These are phyloP conservation scores for Backusella tuberculispora DNA, from an alignment of 192 early-diverging fungal genomes.

Conservation along the genomic window DNA sequence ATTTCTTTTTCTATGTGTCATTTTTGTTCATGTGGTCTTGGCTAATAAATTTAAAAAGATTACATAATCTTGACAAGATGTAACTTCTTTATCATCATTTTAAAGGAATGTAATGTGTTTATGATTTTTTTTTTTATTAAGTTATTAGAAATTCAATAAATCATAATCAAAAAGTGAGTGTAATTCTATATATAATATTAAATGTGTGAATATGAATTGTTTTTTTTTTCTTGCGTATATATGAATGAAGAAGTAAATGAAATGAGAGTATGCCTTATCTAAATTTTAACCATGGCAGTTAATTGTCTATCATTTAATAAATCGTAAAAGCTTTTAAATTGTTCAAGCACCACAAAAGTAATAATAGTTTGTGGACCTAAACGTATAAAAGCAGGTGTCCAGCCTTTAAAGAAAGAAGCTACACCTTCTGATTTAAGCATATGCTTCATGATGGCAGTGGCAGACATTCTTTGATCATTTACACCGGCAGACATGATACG, in stretches of 20 bases:
- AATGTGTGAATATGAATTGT: not conserved
- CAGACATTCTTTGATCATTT: constrained; percentile 16
- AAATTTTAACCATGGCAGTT: constrained; percentile 3
- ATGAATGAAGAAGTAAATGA: not conserved
- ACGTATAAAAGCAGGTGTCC: constrained; percentile 79
- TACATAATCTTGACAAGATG: not conserved
- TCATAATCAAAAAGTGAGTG: not conserved
- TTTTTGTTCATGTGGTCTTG: not conserved
- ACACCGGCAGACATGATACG: constrained; percentile 72
- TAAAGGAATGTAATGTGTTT: too few species aligned
- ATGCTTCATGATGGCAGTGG: constrained; percentile 55
- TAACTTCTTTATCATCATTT: too few species aligned
- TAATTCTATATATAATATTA: not conserved
- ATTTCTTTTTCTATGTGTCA: not conserved
- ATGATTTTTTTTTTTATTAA: not conserved
- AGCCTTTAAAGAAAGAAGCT: constrained; percentile 77
- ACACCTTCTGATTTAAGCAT: constrained; percentile 59
- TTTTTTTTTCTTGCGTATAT: not conserved
- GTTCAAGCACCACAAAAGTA: constrained; percentile 81
- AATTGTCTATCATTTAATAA: constrained; percentile 6
- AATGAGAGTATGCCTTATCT: not conserved
- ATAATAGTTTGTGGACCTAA: constrained; percentile 83
- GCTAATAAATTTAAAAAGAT: too few species aligned
- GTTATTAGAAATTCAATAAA: not conserved
- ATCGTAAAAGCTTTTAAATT: constrained; percentile 50